Base-by-base conservation (phyloP, 2,329 filamentous ascomycete species). In the Hypoxylon sp. region DNA sequence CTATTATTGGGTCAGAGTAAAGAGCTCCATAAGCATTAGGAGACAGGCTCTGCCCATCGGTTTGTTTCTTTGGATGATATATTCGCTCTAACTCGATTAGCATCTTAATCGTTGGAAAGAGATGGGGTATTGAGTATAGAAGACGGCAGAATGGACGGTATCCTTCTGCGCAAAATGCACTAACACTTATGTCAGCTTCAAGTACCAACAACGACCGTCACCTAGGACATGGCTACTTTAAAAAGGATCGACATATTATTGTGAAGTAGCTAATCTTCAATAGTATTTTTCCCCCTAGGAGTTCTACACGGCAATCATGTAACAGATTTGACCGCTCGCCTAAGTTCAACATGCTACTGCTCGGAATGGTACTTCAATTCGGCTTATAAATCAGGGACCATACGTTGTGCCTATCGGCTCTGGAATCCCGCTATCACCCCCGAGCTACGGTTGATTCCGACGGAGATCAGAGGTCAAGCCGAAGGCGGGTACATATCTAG, bases 401-500 rank as follows among this genome's bases (percentile, higher is more conserved):
- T 29, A 31, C 46, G 46, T 50, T 24, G 47, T 6, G 13, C 29
- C 14, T 10, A 26, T 48, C 29, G 19, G 33, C 35, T 48, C 35
- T 24, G 17, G 52, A 13, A 50, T 48, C 14, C 29, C 42, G 19
- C 10, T 50, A 29, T 33, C 19, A 19, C 22, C 4, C 17, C 35
- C 42, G 24, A 39, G 17, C 2, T 37, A 47, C 63, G 58, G 53
- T 33, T 55, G 17, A 48, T 37, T 60, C 58, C 63, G 62, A 63
- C 54, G 62, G 44, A 37, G 13, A 55, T 59, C 55, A 46, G 54
- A 53, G 17, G 26, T 60, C 51, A 35, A 35, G 22, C 26, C 47
- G 59, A 63, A 9, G 19, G 29, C 58, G 51, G 51, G 37, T 46
- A 31, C 57, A 63, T 31, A 63, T 54, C 26, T 64, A 29, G 29